Percentiles rank a stretch among this genome's conserved stretches.
Evolutionary conservation across 2,329 filamentous ascomycete genomes (phyloP).

Genomic region (Alternaria incomplexa): DNA sequence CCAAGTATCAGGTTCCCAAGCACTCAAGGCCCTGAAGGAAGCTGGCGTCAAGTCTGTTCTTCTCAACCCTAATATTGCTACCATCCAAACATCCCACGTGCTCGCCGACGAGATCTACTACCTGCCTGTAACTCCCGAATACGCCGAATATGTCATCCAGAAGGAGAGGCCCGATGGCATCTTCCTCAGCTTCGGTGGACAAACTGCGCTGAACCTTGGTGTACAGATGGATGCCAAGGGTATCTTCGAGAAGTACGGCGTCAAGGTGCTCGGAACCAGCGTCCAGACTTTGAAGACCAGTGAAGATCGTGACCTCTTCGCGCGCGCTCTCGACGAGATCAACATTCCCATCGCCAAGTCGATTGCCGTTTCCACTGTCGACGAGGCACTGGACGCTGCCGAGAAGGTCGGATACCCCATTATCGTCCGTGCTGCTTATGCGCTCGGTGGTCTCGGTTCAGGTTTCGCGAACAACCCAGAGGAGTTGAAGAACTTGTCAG

Average conservation of each 20-base stretch:
- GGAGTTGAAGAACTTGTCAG: constrained; percentile 91
- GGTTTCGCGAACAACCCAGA: constrained; percentile 94
- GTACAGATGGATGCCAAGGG: constrained; percentile 97
- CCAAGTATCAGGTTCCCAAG: constrained; percentile 76
- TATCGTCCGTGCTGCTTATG: constrained; percentile 96
- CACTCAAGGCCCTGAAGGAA: constrained; percentile 95
- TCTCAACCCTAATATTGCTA: constrained; percentile 98
- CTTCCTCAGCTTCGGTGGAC: constrained; percentile 95
- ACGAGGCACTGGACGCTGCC: constrained; percentile 89
- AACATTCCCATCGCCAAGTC: constrained; percentile 97
- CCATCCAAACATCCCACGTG: constrained; percentile 95
- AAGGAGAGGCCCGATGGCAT: constrained; percentile 95
- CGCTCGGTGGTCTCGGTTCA: constrained; percentile 92
- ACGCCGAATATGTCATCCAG: constrained; percentile 97
- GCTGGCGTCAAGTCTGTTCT: constrained; percentile 89
- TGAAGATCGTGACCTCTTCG: constrained; percentile 95
- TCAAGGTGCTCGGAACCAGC: constrained; percentile 94
- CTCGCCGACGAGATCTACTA: constrained; percentile 98
- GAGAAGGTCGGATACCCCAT: constrained; percentile 92
- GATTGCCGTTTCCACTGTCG: constrained; percentile 87
- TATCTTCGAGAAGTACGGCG: constrained; percentile 91
- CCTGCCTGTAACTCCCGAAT: constrained; percentile 95
- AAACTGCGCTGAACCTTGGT: constrained; percentile 95
- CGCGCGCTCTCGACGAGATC: constrained; percentile 95
- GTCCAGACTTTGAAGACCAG: constrained; percentile 92